These are phyloP conservation scores for Akanthomyces lecanii DNA, from an alignment of 2,329 filamentous ascomycete genomes.

Conservation along the genomic window DNA sequence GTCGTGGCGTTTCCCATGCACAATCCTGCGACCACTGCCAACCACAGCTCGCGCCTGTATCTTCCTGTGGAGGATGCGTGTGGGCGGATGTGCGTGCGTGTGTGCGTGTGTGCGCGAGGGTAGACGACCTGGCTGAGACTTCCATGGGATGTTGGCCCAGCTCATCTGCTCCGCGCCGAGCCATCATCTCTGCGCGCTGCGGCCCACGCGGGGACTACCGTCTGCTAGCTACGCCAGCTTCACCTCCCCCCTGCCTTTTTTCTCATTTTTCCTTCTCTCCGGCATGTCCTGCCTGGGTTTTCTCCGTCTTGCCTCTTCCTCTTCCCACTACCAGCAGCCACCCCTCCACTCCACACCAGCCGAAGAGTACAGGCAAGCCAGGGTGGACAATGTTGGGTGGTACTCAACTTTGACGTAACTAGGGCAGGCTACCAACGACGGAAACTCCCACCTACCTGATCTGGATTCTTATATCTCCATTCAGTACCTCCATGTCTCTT, in stretches of 20 bases:
- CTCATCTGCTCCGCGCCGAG: slow-evolving; percentile 17
- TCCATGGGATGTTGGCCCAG: not conserved
- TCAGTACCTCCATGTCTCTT: slow-evolving; percentile 2
- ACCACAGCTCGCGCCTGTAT: slow-evolving; percentile 6
- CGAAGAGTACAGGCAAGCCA: not conserved
- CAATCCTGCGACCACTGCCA: slow-evolving; percentile 11
- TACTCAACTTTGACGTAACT: slow-evolving; percentile 5
- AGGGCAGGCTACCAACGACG: not conserved
- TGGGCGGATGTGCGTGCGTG: slow-evolving; percentile 14
- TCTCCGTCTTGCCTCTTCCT: not conserved
- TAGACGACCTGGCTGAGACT: not conserved
- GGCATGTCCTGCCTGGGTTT: not conserved
- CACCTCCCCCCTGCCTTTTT: not conserved
- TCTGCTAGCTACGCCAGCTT: not conserved
- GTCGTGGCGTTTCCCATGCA: slow-evolving; percentile 12
- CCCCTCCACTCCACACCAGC: slow-evolving; percentile 2
- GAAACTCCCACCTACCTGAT: slow-evolving; percentile 3
- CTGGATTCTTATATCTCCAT: slow-evolving; percentile 12
- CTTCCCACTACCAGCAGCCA: not conserved
- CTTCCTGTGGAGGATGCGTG: slow-evolving; percentile 1
- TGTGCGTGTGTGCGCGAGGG: slow-evolving; percentile 7
- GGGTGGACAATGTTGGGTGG: not conserved
- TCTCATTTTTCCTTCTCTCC: not conserved
- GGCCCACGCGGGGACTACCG: not conserved
- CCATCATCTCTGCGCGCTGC: not conserved